These are phyloP conservation scores for Cyanodermella asteris DNA, from an alignment of 2,329 filamentous ascomycete genomes.

Conservation along the genomic window DNA sequence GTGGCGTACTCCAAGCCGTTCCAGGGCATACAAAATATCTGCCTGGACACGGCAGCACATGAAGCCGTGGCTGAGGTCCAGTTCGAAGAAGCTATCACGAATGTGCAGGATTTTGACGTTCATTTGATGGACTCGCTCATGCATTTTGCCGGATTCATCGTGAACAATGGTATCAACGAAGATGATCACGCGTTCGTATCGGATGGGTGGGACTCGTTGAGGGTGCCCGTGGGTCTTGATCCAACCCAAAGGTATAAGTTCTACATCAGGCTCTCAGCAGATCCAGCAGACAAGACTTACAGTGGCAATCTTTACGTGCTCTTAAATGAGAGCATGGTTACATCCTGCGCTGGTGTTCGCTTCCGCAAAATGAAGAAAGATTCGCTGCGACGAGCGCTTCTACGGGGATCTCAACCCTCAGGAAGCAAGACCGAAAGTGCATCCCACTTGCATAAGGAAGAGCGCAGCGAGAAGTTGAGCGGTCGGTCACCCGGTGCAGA, in stretches of 20 bases:
- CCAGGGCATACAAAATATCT: conserved; percentile 11
- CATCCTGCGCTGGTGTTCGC: conserved; percentile 9
- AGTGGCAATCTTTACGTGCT: conserved; percentile 11
- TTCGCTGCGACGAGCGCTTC: too few species aligned
- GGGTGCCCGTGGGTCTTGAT: too few species aligned
- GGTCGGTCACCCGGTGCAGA: too few species aligned
- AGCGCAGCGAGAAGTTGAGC: too few species aligned
- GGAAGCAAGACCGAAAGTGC: too few species aligned
- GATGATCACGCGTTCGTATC: conserved; percentile 9
- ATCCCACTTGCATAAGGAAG: too few species aligned
- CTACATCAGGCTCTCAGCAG: too few species aligned
- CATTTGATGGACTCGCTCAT: conserved; percentile 12
- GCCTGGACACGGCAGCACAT: conserved; percentile 10
- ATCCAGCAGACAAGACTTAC: too few species aligned
- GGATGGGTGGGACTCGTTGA: conserved; percentile 10
- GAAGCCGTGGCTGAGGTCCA: conserved; percentile 11
- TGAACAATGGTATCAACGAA: conserved; percentile 9
- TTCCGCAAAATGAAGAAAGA: conserved; percentile 9
- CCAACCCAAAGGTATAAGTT: too few species aligned
- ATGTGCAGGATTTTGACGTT: conserved; percentile 8
- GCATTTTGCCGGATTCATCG: conserved; percentile 13
- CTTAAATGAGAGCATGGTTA: conserved; percentile 8
- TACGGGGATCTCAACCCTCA: too few species aligned
- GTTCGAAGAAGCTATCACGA: conserved; percentile 5
- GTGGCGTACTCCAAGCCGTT: conserved; percentile 34